A percentile compares a stretch with the other conserved stretches of the same genome.
These are phyloP conservation scores for Solanum hybrid DNA, from an alignment of 305 asterid genomes.

Conservation along the genomic window DNA sequence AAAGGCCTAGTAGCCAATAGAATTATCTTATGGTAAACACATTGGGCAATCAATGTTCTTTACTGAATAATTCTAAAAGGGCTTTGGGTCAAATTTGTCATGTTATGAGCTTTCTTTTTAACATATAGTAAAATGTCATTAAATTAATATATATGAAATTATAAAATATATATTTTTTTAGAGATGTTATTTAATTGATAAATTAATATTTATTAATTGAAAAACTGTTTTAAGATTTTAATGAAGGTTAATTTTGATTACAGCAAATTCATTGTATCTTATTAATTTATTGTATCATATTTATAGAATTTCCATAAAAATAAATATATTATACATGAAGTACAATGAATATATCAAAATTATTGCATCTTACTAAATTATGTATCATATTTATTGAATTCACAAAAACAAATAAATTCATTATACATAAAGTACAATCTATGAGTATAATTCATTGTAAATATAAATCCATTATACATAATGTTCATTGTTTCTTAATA, in stretches of 20 bases:
- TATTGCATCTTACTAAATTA: not conserved
- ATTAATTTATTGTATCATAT: too few species aligned
- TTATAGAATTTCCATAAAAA: not conserved
- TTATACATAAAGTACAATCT: not conserved
- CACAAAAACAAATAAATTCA: not conserved
- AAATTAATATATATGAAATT: too few species aligned
- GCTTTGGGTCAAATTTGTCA: not conserved
- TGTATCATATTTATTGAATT: not conserved
- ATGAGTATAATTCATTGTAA: not conserved
- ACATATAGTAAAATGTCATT: not conserved
- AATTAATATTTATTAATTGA: too few species aligned
- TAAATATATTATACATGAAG: too few species aligned
- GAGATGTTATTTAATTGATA: too few species aligned
- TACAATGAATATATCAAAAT: not conserved
- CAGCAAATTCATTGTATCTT: too few species aligned
- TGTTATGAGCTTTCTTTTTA: not conserved
- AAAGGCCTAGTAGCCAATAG: not conserved
- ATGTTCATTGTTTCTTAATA: not conserved
- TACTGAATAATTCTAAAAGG: not conserved
- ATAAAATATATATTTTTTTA: too few species aligned
- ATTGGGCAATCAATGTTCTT: not conserved
- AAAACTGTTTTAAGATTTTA: too few species aligned
- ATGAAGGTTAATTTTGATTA: too few species aligned
- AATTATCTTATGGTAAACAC: not conserved
- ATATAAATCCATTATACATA: not conserved